These are phyloP conservation scores for Scheffersomyces insectosa DNA, from an alignment of 1,139 yeast genomes.

Conservation along the genomic window DNA sequence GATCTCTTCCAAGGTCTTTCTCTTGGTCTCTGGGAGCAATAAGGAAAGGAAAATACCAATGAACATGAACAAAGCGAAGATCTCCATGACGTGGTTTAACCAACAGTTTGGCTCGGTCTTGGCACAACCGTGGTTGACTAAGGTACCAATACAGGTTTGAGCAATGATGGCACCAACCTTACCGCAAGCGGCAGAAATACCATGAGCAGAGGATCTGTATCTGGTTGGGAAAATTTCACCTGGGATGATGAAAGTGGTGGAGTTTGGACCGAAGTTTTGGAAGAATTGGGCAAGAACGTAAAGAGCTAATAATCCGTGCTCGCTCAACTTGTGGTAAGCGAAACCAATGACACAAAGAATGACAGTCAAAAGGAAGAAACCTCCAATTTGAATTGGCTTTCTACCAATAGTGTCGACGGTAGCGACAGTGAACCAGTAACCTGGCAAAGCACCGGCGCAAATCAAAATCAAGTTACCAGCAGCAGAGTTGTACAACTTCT, in stretches of 20 bases:
- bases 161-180: constrained; percentile 97
- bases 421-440: constrained; percentile 82
- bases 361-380: constrained; percentile 68
- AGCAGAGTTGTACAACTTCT: constrained; percentile 68
- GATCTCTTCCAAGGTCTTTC: constrained; percentile 82
- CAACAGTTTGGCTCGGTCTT: constrained; percentile 62
- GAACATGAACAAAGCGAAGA: constrained; percentile 88
- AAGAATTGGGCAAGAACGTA: constrained; percentile 80
- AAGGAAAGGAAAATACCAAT: constrained; percentile 65
- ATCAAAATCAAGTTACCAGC: constrained; percentile 87
- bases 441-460: constrained; percentile 92
- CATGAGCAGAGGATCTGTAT: constrained; percentile 98
- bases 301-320: constrained; percentile 68
- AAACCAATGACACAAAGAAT: constrained; percentile 76
- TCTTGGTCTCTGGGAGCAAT: constrained; percentile 85
- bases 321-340: constrained; percentile 66
- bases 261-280: constrained; percentile 92
- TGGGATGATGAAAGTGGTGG: constrained; percentile 92
- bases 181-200: constrained; percentile 95
- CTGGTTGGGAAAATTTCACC: constrained; percentile 98
- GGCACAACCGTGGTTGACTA: constrained; percentile 75
- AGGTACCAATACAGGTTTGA: constrained; percentile 85
- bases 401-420: constrained; percentile 79
- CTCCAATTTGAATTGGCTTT: constrained; percentile 74
- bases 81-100: constrained; percentile 90